These are phyloP conservation scores for Neltuma alba DNA, from an alignment of 306 rosid species.

Conservation along the genomic window DNA sequence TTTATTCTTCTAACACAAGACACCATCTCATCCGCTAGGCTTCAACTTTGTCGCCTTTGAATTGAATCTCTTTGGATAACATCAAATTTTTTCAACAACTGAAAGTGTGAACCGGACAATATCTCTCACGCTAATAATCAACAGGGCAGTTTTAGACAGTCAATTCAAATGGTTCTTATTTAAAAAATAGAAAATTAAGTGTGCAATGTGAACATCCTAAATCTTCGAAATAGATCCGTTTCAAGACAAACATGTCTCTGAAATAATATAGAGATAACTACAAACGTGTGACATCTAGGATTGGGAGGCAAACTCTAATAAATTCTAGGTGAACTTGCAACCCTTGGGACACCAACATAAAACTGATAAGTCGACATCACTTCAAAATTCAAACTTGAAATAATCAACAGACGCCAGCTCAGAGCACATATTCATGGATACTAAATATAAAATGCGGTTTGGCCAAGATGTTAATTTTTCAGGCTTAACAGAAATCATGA, in stretches of 20 bases:
- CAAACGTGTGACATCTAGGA: constrained; percentile 3
- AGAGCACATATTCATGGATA: neutral
- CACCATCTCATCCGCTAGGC: neutral
- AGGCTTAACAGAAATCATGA: neutral
- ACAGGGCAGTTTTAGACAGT: neutral
- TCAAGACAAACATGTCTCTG: too few relatives aligned
- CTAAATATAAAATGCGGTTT: neutral
- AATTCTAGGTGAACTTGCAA: neutral
- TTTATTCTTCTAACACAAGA: neutral
- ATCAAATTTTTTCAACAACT: neutral
- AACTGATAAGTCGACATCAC: neutral
- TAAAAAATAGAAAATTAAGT: neutral
- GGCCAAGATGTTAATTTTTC: constrained; percentile 2
- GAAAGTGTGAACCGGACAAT: neutral
- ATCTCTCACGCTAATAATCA: neutral
- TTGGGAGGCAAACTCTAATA: neutral
- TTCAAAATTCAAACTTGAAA: neutral
- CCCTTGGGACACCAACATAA: too few relatives aligned
- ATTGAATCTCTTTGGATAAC: neutral
- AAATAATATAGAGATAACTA: neutral
- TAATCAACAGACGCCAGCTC: neutral
- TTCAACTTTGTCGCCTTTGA: neutral
- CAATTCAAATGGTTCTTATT: neutral
- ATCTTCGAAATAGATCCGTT: neutral
- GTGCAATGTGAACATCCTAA: neutral